phyloP scores from a whole-genome alignment of 2,329 filamentous ascomycete species.

The Pseudocercospora musae region DNA sequence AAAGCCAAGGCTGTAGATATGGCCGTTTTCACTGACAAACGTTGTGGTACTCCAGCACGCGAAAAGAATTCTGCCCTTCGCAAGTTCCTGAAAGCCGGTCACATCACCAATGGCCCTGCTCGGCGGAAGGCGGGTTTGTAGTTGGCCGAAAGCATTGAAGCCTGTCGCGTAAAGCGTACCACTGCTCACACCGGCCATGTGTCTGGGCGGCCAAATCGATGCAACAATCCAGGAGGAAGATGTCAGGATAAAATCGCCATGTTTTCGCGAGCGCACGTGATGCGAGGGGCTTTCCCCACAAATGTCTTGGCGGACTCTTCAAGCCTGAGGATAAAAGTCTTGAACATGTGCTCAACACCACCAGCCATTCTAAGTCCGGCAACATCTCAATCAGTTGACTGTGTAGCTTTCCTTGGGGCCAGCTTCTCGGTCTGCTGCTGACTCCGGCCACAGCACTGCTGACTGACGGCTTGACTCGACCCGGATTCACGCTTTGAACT shows the following conservation, averaged over 20 bases:
- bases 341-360: neutral
- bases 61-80: constrained; percentile 21
- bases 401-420: too few relatives aligned
- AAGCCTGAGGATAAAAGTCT: neutral
- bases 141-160: constrained; percentile 33
- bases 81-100: neutral
- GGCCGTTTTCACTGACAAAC: constrained; percentile 9
- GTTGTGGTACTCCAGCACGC: constrained; percentile 34
- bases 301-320: neutral
- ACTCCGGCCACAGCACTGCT: too few relatives aligned
- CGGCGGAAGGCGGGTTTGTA: constrained; percentile 7
- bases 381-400: too few relatives aligned
- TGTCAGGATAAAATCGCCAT: neutral
- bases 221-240: neutral
- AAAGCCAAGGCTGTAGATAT: constrained; percentile 16
- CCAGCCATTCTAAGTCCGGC: too few relatives aligned
- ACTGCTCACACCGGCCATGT: neutral
- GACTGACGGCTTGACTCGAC: too few relatives aligned
- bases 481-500: too few relatives aligned
- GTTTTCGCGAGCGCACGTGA: neutral
- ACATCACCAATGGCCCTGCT: neutral
- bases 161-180: constrained; percentile 21
- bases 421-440: too few relatives aligned
- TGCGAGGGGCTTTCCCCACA: neutral
- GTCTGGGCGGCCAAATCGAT: neutral